Base-by-base conservation (phyloP, 352 stramenopile species). In the Globisporangium viniferum region DNA sequence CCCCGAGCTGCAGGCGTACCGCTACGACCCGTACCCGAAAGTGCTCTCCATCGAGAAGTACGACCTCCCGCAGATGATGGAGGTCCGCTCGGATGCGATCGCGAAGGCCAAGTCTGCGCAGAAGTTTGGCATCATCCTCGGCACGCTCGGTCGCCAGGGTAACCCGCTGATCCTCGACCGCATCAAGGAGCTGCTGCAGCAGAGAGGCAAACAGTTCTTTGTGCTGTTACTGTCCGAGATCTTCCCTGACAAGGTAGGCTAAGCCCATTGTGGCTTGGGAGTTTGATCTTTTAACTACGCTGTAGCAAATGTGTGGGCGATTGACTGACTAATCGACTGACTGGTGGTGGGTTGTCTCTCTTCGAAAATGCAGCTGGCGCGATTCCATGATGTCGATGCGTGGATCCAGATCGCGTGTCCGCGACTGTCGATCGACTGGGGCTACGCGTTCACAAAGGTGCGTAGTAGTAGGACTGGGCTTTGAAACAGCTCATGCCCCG, bases 341-440 rank as follows among this genome's bases (percentile, higher is more conserved):
- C 31, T 51, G 18, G 5, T 62, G 9, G 8, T n/a, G 31, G 31
- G 31, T 5, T 5, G 31, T 24, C 9, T 41, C 18, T 48, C 15
- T 31, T 46, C 3, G 8, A 8, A 66, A 56, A 4, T 67, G n/a
- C 58, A 98, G 91, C 76, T 98, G 36, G 80, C 81, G 7, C 78
- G 91, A 33, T 94, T 97, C 36, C 70, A 84, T 10, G 81, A 94
- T 55, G 87, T 99, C 10, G 93, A 99, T 63, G 97, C 93, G 8
- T 99, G 97, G 97, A 97, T 99, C 57, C 98, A 99, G 79, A 93
- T 99, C 53, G 97, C 98, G 20, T 99, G 98, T 76, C 98, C 98
- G 4, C 83, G 98, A 15, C 82, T 99, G 15, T 99, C 92, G 29
- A 98, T 99, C 44, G 98, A 99, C 76, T 99, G 98, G 98, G 98